These are phyloP conservation scores for Volutella citrinella DNA, from an alignment of 2,329 filamentous ascomycete genomes.

Conservation along the genomic window DNA sequence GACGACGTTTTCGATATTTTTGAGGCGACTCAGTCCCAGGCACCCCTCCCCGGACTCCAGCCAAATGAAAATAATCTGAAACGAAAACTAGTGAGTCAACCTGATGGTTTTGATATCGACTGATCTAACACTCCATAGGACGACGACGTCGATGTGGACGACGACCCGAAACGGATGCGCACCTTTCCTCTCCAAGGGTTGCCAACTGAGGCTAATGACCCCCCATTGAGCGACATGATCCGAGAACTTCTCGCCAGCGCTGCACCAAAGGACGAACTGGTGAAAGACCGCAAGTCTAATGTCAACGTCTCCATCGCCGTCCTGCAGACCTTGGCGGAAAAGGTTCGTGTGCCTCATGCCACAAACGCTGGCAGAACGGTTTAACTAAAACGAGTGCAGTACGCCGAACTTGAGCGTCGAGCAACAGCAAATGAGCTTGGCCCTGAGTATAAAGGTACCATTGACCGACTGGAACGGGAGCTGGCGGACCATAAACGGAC, in stretches of 20 bases:
- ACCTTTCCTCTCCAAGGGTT: constrained; percentile 18
- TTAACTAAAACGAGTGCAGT: too few species aligned
- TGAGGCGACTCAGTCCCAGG: constrained; percentile 37
- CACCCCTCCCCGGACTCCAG: constrained; percentile 10
- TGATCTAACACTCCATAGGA: too few species aligned
- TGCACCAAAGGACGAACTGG: constrained; percentile 8
- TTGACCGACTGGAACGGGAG: constrained; percentile 42
- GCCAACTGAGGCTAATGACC: constrained; percentile 21
- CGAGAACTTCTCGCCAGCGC: constrained; percentile 26
- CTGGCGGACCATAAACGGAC: constrained; percentile 45
- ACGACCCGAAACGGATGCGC: constrained; percentile 27
- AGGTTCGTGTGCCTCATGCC: too few species aligned
- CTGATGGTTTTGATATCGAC: too few species aligned
- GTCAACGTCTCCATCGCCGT: constrained; percentile 28
- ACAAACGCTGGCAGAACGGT: too few species aligned
- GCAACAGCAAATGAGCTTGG: constrained; percentile 28
- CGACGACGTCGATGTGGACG: constrained; percentile 28
- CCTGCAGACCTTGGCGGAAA: constrained; percentile 38
- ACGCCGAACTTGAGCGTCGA: constrained; percentile 28
- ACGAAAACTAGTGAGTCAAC: constrained; percentile 43
- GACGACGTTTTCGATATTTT: constrained; percentile 48
- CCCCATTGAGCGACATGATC: constrained; percentile 32
- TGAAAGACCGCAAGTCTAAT: constrained; percentile 16
- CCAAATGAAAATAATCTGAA: constrained; percentile 38
- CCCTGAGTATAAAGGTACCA: constrained; percentile 37